Conservation (phyloP, 805 yeast species). For the Phaffomyces antillensis region DNA sequence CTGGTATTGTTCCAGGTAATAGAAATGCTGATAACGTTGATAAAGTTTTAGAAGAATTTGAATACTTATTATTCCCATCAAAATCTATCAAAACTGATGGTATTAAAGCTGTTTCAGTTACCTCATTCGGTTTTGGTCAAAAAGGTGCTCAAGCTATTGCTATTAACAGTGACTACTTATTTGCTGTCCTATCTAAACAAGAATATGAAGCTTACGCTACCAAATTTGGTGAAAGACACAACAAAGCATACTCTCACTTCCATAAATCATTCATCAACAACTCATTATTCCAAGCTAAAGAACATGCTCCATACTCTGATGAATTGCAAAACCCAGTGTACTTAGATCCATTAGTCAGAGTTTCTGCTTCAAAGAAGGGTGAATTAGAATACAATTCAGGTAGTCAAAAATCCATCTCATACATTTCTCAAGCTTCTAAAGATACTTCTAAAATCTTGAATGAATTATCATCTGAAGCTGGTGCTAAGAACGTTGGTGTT, state of each 20-base stretch:
- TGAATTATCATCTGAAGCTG: constrained; percentile 40
- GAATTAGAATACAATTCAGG: constrained; percentile 43
- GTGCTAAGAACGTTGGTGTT: constrained; percentile 76
- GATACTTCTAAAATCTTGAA: constrained; percentile 60
- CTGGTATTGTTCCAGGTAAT: constrained; percentile 97
- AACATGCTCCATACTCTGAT: constrained; percentile 84
- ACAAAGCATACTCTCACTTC: constrained; percentile 87
- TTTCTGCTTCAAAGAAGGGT: constrained; percentile 30
- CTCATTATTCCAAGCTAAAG: constrained; percentile 88
- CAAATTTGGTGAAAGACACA: constrained; percentile 76
- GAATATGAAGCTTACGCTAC: constrained; percentile 64
- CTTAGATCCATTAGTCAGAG: constrained; percentile 86
- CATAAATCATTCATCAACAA: constrained; percentile 90
- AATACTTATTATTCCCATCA: constrained; percentile 89
- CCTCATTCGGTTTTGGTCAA: constrained; percentile 99
- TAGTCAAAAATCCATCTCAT: constrained; percentile 36
- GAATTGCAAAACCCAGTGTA: constrained; percentile 86
- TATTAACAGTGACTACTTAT: constrained; percentile 90
- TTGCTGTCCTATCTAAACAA: constrained; percentile 65
- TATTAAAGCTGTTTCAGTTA: constrained; percentile 91
- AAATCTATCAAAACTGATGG: constrained; percentile 93
- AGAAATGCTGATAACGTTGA: constrained; percentile 98
- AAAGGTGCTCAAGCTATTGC: constrained; percentile 96
- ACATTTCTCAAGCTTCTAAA: constrained; percentile 40
- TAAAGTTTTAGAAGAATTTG: constrained; percentile 69